Evolutionary conservation across 352 stramenopile genomes (phyloP), one percentile per base, ranked within the genome.

Genomic region (Pseudoperonospora humuli): DNA sequence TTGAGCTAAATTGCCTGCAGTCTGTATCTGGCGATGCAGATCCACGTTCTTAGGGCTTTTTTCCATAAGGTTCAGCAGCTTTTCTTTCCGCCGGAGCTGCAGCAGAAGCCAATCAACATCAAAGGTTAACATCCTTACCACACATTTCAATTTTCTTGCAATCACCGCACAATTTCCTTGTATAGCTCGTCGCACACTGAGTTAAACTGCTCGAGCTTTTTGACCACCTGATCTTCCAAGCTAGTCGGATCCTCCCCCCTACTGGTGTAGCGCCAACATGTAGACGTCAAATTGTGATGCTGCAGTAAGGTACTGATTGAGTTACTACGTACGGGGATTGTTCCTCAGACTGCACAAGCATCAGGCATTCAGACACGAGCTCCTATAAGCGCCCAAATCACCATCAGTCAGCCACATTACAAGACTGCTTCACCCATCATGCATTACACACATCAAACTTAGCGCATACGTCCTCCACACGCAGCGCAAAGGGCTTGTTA

Each of bases 201-300:
- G 56, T 92, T 92, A 57, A 92, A 92, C 50, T 87, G 75, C 52
- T 92, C 79, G 18, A 92, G 75, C 38, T 89, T 92, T 64, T 83
- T 86, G 32, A 89, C 72, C 43, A 92, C 76, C 40, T 88, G 70
- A 36, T 86, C 76, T 39, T 87, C 79, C 33, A 76, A 56, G 21
- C 48, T 51, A 10, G 32, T 45, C 27, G 83, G 52, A 15, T 50
- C 50, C 2, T 65, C 59, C 1, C 48, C 51, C 21, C 82, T 61
- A 5, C 66, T 75, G 27, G 20, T 21, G 7, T 13, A 36, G n/a
- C 26, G 47, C n/a, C 15, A 21, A 18, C 13, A 57, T 19, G 13
- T 19, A 7, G 11, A 40, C 25, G 23, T n/a, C 0, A 28, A 9
- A 10, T 2, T 5, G 15, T 29, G 15, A 0, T 7, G 0, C 15